phyloP scores from a whole-genome alignment of 129 eudicot genomes.

The Escallonia herrerae region DNA sequence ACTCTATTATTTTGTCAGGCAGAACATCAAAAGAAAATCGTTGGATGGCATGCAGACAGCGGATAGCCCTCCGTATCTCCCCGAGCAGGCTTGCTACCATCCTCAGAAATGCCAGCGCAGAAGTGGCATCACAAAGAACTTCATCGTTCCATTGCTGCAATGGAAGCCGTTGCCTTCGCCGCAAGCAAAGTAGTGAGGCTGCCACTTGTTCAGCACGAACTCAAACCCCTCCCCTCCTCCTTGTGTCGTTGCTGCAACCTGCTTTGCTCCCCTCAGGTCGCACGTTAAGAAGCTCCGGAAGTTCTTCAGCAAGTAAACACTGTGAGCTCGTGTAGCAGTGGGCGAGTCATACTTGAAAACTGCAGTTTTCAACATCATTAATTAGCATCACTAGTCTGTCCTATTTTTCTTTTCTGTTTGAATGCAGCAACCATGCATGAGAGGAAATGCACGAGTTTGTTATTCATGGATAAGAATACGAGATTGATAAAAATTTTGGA shows the following conservation, averaged over 20 bases:
- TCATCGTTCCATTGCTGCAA: constrained; percentile 39
- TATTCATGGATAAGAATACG: too few relatives aligned
- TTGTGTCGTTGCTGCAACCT: constrained; percentile 15
- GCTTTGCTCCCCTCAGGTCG: constrained; percentile 33
- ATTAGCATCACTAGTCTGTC: too few relatives aligned
- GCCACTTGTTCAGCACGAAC: constrained; percentile 33
- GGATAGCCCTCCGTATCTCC: not conserved
- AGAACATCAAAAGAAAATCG: not conserved
- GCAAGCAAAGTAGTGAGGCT: constrained; percentile 44
- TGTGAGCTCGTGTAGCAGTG: constrained; percentile 29
- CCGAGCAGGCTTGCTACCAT: not conserved
- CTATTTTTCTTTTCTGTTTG: too few relatives aligned
- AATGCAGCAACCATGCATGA: too few relatives aligned
- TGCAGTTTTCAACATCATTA: constrained; percentile 7
- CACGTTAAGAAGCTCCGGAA: constrained; percentile 38
- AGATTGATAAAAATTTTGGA: too few relatives aligned
- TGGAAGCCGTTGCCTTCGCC: constrained; percentile 38
- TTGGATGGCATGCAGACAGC: too few relatives aligned
- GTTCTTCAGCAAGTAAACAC: constrained; percentile 35
- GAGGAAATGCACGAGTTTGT: too few relatives aligned
- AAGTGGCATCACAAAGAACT: constrained; percentile 36
- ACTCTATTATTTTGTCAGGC: too few relatives aligned
- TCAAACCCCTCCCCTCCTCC: constrained; percentile 48
- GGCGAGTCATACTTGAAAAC: constrained; percentile 57
- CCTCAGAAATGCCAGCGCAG: constrained; percentile 15